Evolutionary conservation across 2,329 filamentous ascomycete species (phyloP).

Genomic region (Monosporascus sp.): DNA sequence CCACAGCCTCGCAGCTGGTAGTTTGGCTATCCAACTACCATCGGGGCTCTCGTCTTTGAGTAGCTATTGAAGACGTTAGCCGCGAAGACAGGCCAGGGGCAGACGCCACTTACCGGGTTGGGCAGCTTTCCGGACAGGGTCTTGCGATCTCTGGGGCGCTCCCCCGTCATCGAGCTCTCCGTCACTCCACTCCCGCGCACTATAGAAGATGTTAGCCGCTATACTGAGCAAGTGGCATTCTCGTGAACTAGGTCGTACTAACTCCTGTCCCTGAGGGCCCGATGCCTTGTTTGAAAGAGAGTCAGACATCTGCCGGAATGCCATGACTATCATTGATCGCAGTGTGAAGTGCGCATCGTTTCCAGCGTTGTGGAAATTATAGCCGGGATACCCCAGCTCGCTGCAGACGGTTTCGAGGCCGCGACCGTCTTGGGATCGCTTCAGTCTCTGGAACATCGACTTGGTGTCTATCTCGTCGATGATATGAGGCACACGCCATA

Average conservation of each 20-base stretch:
- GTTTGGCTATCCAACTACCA: conserved; percentile 1
- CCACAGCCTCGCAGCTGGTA: not conserved
- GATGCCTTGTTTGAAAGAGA: not conserved
- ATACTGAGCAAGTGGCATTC: too few species aligned
- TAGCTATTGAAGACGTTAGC: conserved; percentile 2
- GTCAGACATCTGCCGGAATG: conserved; percentile 30
- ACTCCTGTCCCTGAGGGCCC: not conserved
- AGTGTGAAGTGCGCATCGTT: conserved; percentile 83
- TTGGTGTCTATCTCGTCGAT: conserved; percentile 69
- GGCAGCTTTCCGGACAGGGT: not conserved
- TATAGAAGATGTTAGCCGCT: not conserved
- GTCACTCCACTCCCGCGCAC: conserved; percentile 26
- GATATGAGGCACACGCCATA: conserved; percentile 48
- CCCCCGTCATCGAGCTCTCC: conserved; percentile 27
- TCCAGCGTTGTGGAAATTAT: conserved; percentile 76
- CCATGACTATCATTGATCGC: conserved; percentile 64
- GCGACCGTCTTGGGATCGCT: conserved; percentile 44
- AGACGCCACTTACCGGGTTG: conserved; percentile 4
- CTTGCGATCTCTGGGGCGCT: conserved; percentile 10
- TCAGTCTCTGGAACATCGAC: conserved; percentile 61
- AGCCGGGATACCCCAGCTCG: conserved; percentile 57
- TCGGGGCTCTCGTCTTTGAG: not conserved
- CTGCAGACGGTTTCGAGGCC: conserved; percentile 57
- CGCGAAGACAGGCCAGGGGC: not conserved
- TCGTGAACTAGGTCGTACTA: not conserved